Conservation (phyloP, 352 stramenopile genomes). For the Globisporangium rhizosaccharum region DNA sequence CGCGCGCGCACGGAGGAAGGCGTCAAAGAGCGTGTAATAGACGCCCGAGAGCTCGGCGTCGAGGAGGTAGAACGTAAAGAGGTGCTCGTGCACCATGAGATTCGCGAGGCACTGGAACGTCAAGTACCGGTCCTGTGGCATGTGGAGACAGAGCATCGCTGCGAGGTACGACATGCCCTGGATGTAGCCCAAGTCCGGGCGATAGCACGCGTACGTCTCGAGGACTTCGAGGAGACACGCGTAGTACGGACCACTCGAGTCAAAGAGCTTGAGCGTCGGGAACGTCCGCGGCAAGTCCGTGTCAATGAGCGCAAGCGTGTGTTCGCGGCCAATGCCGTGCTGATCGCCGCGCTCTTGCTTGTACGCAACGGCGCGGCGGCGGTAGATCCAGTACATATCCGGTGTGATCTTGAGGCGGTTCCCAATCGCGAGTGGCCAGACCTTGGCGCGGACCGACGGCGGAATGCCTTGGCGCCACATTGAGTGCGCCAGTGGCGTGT, state of each 20-base stretch:
- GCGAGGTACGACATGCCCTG: conserved; percentile 89
- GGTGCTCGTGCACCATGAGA: conserved; percentile 83
- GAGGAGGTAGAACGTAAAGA: conserved; percentile 87
- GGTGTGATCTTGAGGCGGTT: conserved; percentile 85
- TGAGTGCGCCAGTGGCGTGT: conserved; percentile 66
- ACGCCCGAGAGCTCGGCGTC: conserved; percentile 70
- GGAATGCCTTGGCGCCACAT: conserved; percentile 82
- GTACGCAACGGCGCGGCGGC: conserved; percentile 45
- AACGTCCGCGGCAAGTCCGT: conserved; percentile 85
- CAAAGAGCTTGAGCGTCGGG: conserved; percentile 73
- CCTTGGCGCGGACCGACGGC: conserved; percentile 68
- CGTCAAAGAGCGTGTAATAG: conserved; percentile 82
- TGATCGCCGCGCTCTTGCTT: conserved; percentile 41
- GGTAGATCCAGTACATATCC: conserved; percentile 85
- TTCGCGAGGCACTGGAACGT: conserved; percentile 85
- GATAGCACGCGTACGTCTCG: conserved; percentile 83
- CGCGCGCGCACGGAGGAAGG: conserved; percentile 46
- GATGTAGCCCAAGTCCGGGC: conserved; percentile 85
- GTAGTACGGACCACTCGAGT: conserved; percentile 70
- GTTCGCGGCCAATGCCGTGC: conserved; percentile 54
- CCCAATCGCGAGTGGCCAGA: conserved; percentile 82
- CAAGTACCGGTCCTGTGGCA: conserved; percentile 74
- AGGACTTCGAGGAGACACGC: conserved; percentile 75
- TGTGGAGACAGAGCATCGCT: conserved; percentile 80
- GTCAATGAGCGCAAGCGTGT: conserved; percentile 80